Evolutionary conservation across 1,284 basidiomycete genomes (phyloP).

Genomic region (Sanghuangporus sanghuang): DNA sequence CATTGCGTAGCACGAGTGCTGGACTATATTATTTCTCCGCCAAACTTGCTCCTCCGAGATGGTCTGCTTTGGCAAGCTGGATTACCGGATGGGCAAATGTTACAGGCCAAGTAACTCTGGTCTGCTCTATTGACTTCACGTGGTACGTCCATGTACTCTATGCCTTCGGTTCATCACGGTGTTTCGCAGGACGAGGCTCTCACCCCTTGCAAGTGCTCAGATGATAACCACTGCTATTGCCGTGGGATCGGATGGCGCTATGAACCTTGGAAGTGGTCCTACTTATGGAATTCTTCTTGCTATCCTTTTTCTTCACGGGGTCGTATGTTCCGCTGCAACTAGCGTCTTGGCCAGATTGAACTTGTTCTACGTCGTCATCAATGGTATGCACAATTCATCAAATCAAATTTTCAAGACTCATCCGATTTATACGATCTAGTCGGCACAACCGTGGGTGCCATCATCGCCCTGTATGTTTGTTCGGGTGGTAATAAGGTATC

Average conservation of each 20-base stretch:
- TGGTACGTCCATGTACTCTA: slow-evolving; percentile 33
- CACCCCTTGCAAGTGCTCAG: slow-evolving; percentile 43
- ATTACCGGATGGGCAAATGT: slow-evolving; percentile 68
- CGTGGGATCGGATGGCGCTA: slow-evolving; percentile 50
- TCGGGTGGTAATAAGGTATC: slow-evolving; percentile 54
- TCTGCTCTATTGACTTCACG: slow-evolving; percentile 72
- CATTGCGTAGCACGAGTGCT: slow-evolving; percentile 48
- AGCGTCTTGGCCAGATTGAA: slow-evolving; percentile 61
- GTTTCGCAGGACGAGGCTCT: not conserved
- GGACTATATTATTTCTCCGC: slow-evolving; percentile 73
- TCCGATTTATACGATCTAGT: slow-evolving; percentile 30
- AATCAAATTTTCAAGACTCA: not conserved
- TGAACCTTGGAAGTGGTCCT: slow-evolving; percentile 48
- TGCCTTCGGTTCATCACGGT: not conserved
- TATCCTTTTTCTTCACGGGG: slow-evolving; percentile 56
- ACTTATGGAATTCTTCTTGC: slow-evolving; percentile 63
- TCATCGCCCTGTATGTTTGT: slow-evolving; percentile 52
- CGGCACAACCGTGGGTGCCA: slow-evolving; percentile 55
- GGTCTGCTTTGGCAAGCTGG: slow-evolving; percentile 63
- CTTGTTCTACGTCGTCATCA: slow-evolving; percentile 60
- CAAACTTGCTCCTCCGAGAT: slow-evolving; percentile 55
- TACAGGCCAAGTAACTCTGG: slow-evolving; percentile 55
- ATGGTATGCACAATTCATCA: slow-evolving; percentile 34
- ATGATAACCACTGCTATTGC: slow-evolving; percentile 72
- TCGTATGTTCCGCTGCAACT: slow-evolving; percentile 69